Evolutionary conservation across 352 stramenopile species (phyloP).

Genomic region (Pythium monospermum): DNA sequence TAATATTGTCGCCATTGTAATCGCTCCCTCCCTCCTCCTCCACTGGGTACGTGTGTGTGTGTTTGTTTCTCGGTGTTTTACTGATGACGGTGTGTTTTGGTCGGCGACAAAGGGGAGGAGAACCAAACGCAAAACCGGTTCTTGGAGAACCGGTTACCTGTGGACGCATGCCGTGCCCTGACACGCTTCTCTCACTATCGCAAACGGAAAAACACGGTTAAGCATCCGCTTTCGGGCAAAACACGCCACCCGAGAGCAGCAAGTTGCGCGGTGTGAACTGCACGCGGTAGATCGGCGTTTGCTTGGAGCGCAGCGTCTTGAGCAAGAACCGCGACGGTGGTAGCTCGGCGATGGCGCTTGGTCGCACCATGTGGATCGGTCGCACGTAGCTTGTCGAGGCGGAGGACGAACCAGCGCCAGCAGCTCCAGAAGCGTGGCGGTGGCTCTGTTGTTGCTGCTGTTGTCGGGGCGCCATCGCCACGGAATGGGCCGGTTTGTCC

Average conservation of each 20-base stretch:
- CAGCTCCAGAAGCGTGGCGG: too few relatives aligned
- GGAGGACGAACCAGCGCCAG: too few relatives aligned
- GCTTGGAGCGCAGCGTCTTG: constrained; percentile 81
- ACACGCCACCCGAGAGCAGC: constrained; percentile 67
- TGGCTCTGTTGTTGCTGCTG: not conserved
- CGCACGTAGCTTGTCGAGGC: constrained; percentile 35
- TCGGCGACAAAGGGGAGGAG: too few relatives aligned
- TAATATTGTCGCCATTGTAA: too few relatives aligned
- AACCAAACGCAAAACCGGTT: too few relatives aligned
- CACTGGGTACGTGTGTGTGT: too few relatives aligned
- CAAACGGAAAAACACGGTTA: too few relatives aligned
- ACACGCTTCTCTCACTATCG: constrained; percentile 2
- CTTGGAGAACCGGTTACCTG: too few relatives aligned
- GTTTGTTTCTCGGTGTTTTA: constrained; percentile 21
- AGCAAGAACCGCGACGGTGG: constrained; percentile 70
- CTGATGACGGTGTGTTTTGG: too few relatives aligned
- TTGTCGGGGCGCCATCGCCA: not conserved
- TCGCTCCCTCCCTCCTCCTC: too few relatives aligned
- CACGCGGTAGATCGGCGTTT: constrained; percentile 78
- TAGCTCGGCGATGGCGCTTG: constrained; percentile 44
- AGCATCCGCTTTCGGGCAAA: constrained; percentile 51
- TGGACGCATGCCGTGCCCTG: too few relatives aligned
- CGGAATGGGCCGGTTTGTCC: constrained; percentile 34
- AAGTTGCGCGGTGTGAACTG: constrained; percentile 82
- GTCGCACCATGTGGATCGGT: constrained; percentile 52